These are phyloP conservation scores for Fraxinus floribunda DNA, from an alignment of 305 asterid genomes.

Conservation along the genomic window DNA sequence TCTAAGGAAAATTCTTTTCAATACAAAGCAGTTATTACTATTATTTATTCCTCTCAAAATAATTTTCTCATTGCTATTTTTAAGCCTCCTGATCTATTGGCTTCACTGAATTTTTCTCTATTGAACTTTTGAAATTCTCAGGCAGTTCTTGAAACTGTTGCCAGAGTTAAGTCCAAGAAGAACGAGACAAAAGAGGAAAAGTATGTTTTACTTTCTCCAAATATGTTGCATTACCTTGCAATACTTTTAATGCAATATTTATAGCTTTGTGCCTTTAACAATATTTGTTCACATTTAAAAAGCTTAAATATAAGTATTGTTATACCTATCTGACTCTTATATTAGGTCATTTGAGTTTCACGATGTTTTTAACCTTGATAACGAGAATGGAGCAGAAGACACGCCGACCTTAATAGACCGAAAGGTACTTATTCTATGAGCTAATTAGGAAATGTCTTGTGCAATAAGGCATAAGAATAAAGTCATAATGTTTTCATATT, in stretches of 20 bases:
- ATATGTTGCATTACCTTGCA: conserved; percentile 4
- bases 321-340: conserved; percentile 31
- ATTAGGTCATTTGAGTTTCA: conserved; percentile 69
- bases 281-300: conserved; percentile 4
- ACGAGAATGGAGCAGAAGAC: conserved; percentile 67
- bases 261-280: conserved; percentile 20
- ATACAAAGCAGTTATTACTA: neutral
- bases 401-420: conserved; percentile 74
- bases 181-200: conserved; percentile 74
- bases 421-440: conserved; percentile 42
- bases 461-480: conserved; percentile 4
- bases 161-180: conserved; percentile 78
- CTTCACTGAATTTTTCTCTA: conserved; percentile 17
- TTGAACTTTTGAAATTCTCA: conserved; percentile 38
- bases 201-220: conserved; percentile 45
- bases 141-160: conserved; percentile 90
- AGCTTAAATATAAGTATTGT: conserved; percentile 19
- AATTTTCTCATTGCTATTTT: neutral
- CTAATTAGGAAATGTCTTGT: conserved; percentile 11
- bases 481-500: conserved; percentile 21
- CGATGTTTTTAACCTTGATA: conserved; percentile 69
- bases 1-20: conserved; percentile 13
- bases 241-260: conserved; percentile 11
- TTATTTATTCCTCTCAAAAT: neutral
- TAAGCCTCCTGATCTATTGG: conserved; percentile 2